Percentiles rank a stretch among this genome's conserved stretches.
Conservation (phyloP, 2,329 filamentous ascomycete genomes). For the Chalaropsis thielavioides region DNA sequence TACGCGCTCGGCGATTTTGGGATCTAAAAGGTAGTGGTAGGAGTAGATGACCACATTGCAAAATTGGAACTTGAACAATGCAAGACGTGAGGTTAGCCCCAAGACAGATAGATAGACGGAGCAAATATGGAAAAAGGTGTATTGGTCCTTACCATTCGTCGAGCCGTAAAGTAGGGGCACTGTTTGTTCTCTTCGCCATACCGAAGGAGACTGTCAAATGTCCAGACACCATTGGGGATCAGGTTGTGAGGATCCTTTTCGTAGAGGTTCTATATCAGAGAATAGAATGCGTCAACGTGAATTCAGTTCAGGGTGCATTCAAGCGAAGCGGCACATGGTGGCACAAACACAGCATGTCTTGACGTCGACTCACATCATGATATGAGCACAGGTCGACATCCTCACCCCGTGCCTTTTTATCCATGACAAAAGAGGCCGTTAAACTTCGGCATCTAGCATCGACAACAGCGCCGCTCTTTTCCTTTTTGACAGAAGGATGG, state of each 20-base stretch:
- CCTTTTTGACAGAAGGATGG: slow-evolving; percentile 86
- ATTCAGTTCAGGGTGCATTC: not conserved
- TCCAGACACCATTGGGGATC: slow-evolving; percentile 90
- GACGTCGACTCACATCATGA: slow-evolving; percentile 54
- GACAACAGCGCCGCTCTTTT: slow-evolving; percentile 88
- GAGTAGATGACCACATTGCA: slow-evolving; percentile 99
- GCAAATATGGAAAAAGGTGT: not conserved
- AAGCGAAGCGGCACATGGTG: no score
- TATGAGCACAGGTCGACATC: slow-evolving; percentile 90
- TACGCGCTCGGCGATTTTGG: slow-evolving; percentile 91
- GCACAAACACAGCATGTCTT: not conserved
- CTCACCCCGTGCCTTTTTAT: slow-evolving; percentile 91
- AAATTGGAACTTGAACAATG: slow-evolving; percentile 65
- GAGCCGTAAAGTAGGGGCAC: slow-evolving; percentile 90
- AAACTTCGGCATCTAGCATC: slow-evolving; percentile 92
- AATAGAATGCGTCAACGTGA: not conserved
- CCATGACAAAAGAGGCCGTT: slow-evolving; percentile 92
- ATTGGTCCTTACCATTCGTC: slow-evolving; percentile 58
- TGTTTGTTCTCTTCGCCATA: slow-evolving; percentile 95
- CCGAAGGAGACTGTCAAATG: slow-evolving; percentile 70
- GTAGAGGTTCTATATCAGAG: slow-evolving; percentile 60
- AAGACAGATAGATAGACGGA: no score
- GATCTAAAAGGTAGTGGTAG: slow-evolving; percentile 93
- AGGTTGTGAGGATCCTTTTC: slow-evolving; percentile 88
- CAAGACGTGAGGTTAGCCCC: not conserved